A percentile compares a stretch with the other conserved stretches of the same genome.
phyloP scores from a whole-genome alignment of 768 basidiomycete species.

The Rubroboletus pulcherrimus region DNA sequence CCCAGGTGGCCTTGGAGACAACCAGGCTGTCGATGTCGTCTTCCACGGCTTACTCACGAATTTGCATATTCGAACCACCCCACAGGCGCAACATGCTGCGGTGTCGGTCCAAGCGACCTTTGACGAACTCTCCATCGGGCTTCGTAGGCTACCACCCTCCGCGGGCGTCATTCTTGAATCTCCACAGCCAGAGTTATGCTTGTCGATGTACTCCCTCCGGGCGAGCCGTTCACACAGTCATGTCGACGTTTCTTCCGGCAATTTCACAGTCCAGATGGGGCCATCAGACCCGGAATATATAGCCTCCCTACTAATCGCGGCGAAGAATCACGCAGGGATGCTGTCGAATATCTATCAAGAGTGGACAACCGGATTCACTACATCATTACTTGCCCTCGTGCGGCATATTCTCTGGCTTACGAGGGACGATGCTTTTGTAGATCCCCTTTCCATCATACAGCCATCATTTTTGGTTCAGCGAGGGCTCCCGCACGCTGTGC shows the following conservation, averaged over 20 bases:
- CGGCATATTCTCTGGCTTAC: conserved; percentile 49
- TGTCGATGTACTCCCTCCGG: conserved; percentile 19
- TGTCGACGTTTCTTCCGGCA: conserved; percentile 19
- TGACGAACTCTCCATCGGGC: conserved; percentile 15
- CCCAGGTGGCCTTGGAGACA: neutral
- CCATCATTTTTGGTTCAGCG: conserved; percentile 80
- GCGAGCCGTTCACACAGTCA: conserved; percentile 9
- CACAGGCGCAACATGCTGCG: neutral
- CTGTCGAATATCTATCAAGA: conserved; percentile 24
- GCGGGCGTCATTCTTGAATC: neutral
- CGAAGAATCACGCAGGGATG: conserved; percentile 8
- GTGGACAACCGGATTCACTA: conserved; percentile 29
- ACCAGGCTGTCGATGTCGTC: conserved; percentile 15
- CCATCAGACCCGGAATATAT: conserved; percentile 31
- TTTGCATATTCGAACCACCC: conserved; percentile 12
- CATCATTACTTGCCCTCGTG: conserved; percentile 39
- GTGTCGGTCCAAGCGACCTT: conserved; percentile 6
- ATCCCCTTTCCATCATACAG: conserved; percentile 79
- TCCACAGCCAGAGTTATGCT: conserved; percentile 18
- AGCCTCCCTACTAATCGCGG: conserved; percentile 10
- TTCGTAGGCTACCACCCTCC: conserved; percentile 8
- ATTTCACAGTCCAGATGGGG: conserved; percentile 24
- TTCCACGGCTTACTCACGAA: conserved; percentile 16
- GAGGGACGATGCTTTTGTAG: conserved; percentile 49
- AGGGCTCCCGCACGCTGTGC: conserved; percentile 62